phyloP scores from a whole-genome alignment of 371 early-diverging fungal species.

The Furculomyces boomerangus region DNA sequence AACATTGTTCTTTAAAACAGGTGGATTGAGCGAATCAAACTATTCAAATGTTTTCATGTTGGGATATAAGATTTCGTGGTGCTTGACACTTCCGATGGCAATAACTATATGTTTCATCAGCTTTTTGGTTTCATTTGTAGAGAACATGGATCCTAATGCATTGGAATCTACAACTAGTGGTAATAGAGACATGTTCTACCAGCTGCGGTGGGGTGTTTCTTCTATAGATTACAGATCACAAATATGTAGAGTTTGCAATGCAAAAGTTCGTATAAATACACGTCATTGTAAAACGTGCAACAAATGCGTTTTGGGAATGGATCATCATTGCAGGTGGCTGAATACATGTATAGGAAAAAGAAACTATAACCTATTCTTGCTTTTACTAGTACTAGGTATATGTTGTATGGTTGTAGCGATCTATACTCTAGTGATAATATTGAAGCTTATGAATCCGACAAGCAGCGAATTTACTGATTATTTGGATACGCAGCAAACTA shows the following conservation, averaged over 20 bases:
- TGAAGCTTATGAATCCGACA: background rate
- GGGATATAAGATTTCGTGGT: conserved; percentile 2
- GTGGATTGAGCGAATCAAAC: background rate
- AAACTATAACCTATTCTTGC: conserved; percentile 36
- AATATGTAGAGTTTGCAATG: conserved; percentile 53
- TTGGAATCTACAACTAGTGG: conserved; percentile 8
- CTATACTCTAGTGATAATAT: background rate
- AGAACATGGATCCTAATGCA: conserved; percentile 35
- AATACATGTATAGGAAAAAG: conserved; percentile 55
- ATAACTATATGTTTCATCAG: conserved; percentile 20
- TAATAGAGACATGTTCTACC: conserved; percentile 41
- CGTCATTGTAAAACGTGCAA: conserved; percentile 64
- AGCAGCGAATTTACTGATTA: background rate
- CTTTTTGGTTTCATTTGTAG: conserved; percentile 25
- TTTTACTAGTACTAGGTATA: conserved; percentile 5
- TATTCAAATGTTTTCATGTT: background rate
- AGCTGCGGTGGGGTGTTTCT: conserved; percentile 41
- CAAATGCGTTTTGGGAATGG: conserved; percentile 60
- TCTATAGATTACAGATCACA: conserved; percentile 39
- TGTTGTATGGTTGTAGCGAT: conserved; percentile 7
- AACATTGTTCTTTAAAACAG: background rate
- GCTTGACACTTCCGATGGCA: conserved; percentile 14
- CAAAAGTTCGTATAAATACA: conserved; percentile 31
- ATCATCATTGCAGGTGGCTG: conserved; percentile 71
- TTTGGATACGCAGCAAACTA: background rate